A percentile compares a stretch with the other conserved stretches of the same genome.
phyloP scores from a whole-genome alignment of 2,329 filamentous ascomycete genomes.

The Chaetothyriales sp. region DNA sequence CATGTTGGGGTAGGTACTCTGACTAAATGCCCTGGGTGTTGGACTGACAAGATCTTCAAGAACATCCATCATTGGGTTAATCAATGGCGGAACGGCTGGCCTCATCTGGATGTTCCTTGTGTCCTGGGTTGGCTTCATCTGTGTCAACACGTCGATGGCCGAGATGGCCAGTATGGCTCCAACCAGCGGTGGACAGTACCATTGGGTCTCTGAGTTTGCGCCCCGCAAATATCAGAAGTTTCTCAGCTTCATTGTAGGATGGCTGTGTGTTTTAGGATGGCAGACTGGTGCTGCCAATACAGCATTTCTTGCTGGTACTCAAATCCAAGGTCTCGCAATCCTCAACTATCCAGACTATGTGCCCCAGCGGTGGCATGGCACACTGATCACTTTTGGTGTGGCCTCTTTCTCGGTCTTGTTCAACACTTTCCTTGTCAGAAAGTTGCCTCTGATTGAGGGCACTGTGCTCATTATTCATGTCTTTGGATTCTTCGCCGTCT shows the following conservation, averaged over 20 bases:
- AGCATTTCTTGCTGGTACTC: conserved; percentile 30
- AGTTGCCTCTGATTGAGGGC: conserved; percentile 27
- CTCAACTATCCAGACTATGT: conserved; percentile 29
- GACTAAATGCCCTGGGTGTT: neutral
- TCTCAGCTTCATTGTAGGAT: conserved; percentile 22
- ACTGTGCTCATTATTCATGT: conserved; percentile 30
- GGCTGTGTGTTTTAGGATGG: conserved; percentile 22
- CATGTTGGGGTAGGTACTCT: conserved; percentile 21
- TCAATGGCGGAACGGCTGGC: conserved; percentile 37
- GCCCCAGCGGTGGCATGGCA: conserved; percentile 30
- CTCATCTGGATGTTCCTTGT: conserved; percentile 39
- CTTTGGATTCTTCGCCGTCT: conserved; percentile 28
- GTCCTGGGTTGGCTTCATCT: conserved; percentile 31
- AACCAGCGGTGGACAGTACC: conserved; percentile 23
- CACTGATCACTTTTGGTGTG: conserved; percentile 29
- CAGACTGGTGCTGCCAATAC: conserved; percentile 17
- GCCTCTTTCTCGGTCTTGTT: conserved; percentile 26
- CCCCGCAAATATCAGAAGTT: conserved; percentile 22
- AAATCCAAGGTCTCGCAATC: conserved; percentile 32
- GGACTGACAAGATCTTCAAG: conserved; percentile 4
- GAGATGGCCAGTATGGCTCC: conserved; percentile 38
- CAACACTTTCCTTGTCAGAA: conserved; percentile 28
- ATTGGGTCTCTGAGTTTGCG: conserved; percentile 24
- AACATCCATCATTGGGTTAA: conserved; percentile 11
- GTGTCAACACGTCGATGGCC: conserved; percentile 31